Conservation (phyloP, 139 green algal genomes). For the Auxenochlorella pyrenoidosa region DNA sequence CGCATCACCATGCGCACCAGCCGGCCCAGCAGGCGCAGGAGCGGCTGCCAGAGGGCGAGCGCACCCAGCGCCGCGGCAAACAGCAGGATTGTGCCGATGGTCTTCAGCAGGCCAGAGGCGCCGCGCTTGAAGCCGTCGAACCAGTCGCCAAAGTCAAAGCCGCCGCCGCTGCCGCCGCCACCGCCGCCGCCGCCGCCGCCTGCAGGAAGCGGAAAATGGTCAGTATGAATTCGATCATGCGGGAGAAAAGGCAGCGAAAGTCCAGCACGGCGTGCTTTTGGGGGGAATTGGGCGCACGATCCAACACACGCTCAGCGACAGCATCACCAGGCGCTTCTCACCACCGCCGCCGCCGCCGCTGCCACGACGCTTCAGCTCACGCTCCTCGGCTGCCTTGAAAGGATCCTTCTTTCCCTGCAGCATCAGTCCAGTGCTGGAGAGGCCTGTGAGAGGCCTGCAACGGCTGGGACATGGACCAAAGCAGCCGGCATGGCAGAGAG, state of each 20-base stretch:
- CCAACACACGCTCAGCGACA: too few species aligned
- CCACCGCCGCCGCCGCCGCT: conserved; percentile 36
- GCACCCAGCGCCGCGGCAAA: conserved; percentile 28
- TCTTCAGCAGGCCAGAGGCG: conserved; percentile 26
- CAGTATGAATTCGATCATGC: too few species aligned
- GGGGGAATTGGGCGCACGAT: too few species aligned
- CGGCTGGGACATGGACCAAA: too few species aligned
- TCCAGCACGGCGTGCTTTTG: too few species aligned
- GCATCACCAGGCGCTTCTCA: neutral
- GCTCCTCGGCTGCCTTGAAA: conserved; percentile 46
- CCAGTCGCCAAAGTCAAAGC: conserved; percentile 41
- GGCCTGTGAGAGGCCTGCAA: too few species aligned
- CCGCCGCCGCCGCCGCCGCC: conserved; percentile 32
- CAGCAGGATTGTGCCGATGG: conserved; percentile 26
- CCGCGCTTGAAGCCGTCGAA: conserved; percentile 23
- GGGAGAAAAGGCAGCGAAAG: too few species aligned
- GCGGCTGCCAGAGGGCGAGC: conserved; percentile 28
- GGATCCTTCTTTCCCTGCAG: conserved; percentile 49
- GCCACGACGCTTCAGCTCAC: conserved; percentile 16
- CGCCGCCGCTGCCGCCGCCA: conserved; percentile 3
- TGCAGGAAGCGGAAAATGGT: neutral
- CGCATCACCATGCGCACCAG: conserved; percentile 37
- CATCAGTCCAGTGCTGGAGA: too few species aligned
- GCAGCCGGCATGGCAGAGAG: too few species aligned
- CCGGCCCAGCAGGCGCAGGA: conserved; percentile 23